phyloP scores from a whole-genome alignment of 768 basidiomycete genomes.

The Kockovaella imperatae region DNA sequence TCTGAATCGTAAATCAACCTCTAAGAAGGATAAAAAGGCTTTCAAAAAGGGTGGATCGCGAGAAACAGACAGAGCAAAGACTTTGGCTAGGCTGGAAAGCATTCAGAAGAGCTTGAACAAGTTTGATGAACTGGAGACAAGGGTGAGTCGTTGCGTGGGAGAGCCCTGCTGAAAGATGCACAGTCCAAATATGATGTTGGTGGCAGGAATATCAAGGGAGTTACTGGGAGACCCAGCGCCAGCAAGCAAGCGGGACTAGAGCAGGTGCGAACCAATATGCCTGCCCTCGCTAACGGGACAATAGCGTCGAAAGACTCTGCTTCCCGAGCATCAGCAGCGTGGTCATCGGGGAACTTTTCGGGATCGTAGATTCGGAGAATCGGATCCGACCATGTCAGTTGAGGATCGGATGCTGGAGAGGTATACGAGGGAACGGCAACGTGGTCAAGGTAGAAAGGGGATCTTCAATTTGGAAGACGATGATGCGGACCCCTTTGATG shows the following conservation, averaged over 20 bases:
- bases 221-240: slow-evolving; percentile 70
- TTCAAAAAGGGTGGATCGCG: slow-evolving; percentile 58
- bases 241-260: slow-evolving; percentile 87
- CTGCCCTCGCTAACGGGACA: slow-evolving; percentile 1
- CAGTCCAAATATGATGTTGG: slow-evolving; percentile 67
- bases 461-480: slow-evolving; percentile 75
- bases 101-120: slow-evolving; percentile 83
- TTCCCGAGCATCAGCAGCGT: slow-evolving; percentile 79
- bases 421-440: slow-evolving; percentile 72
- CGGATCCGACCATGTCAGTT: slow-evolving; percentile 79
- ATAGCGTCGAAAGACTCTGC: slow-evolving; percentile 75
- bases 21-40: slow-evolving; percentile 53
- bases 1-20: slow-evolving; percentile 55
- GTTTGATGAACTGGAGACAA: slow-evolving; percentile 87
- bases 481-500: slow-evolving; percentile 50
- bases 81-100: slow-evolving; percentile 66
- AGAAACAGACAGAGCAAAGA: slow-evolving; percentile 63
- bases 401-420: slow-evolving; percentile 97
- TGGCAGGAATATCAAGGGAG: slow-evolving; percentile 75
- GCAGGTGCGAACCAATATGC: slow-evolving; percentile 54
- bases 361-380: slow-evolving; percentile 94
- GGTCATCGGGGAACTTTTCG: slow-evolving; percentile 78
- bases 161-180: neutral
- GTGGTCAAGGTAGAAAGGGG: slow-evolving; percentile 54
- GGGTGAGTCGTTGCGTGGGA: slow-evolving; percentile 50